Evolutionary conservation across 192 early-diverging fungal species (phyloP).

Genomic region (Polychytrium aggregatum): DNA sequence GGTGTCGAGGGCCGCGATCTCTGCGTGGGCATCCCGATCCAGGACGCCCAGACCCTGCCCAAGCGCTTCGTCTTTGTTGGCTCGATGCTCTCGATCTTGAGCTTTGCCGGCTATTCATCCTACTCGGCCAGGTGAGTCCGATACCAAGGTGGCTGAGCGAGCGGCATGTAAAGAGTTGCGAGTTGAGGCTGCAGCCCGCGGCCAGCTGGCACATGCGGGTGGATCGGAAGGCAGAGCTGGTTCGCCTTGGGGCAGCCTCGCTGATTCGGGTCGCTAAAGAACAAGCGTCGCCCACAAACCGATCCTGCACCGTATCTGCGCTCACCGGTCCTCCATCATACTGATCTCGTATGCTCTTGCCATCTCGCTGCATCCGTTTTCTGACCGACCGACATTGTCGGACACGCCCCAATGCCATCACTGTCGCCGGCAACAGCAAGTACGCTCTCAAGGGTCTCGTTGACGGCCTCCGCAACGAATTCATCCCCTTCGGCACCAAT

Average conservation of each 20-base stretch:
- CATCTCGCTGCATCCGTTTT: no score
- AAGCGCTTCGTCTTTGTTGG: conserved; percentile 29
- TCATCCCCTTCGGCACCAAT: conserved; percentile 16
- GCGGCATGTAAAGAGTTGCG: no score
- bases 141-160: no score
- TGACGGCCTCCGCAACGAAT: conserved; percentile 27
- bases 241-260: no score
- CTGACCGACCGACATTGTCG: no score
- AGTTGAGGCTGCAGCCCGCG: no score
- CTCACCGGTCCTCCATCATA: neutral
- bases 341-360: neutral
- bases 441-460: conserved; percentile 28
- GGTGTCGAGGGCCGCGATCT: neutral
- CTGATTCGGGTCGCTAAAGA: no score
- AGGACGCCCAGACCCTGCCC: conserved; percentile 8
- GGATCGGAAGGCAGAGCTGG: no score
- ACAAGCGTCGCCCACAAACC: neutral
- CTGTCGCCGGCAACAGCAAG: no score
- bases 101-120: conserved; percentile 26
- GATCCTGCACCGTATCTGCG: neutral
- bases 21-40: conserved; percentile 6
- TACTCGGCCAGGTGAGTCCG: conserved; percentile 25
- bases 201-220: no score
- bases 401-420: no score
- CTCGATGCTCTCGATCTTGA: conserved; percentile 15